Evolutionary conservation across 441 rosid genomes (phyloP), one percentile per base, ranked within the genome.

Genomic region (Eugenia klotzschiana): DNA sequence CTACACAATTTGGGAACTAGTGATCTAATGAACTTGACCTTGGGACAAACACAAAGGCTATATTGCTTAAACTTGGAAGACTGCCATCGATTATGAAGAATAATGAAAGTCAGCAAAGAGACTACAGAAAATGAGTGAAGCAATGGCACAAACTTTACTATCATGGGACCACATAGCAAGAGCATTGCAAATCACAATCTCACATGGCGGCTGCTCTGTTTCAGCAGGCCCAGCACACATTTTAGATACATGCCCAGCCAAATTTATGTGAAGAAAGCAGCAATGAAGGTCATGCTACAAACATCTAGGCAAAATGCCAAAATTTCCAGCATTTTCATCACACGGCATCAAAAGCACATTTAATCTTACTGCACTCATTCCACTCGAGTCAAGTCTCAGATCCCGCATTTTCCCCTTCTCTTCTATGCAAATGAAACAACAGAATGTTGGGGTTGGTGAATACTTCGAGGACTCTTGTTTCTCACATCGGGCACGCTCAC

Each of bases 101-200:
- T 11, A 33, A 50, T 73, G 69, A 72, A 29, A 56, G 13, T 8
- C 18, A 74, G 46, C 83, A 20, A 83, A 26, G 8, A 79, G 49
- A 64, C 43, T 60, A 81, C 41, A 84, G 20, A 83, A 58, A 9
- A n/a, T 22, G 69, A 85, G 74, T 53, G 60, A 79, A 46, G 74
- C 27, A 54, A 73, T 51, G 79, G 80, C 52, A 57, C 40, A 79
- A 33, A 29, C 79, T 85, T 51, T 72, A 69, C 46, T 49, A 9
- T 56, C 53, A 80, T 23, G 83, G 89, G 91, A 87, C 87, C 87
- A 83, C 86, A 55, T 81, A 79, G n/a, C 84, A 86, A 77, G 83
- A 69, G 57, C 85, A 82, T 83, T 58, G 83, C 79, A 55, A 87
- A 15, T 80, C 82, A 60, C 69, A 80, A 85, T 79, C 20, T 29